phyloP scores from a whole-genome alignment of 176 grass and related monocot species.

The Alopecurus myosuroides region DNA sequence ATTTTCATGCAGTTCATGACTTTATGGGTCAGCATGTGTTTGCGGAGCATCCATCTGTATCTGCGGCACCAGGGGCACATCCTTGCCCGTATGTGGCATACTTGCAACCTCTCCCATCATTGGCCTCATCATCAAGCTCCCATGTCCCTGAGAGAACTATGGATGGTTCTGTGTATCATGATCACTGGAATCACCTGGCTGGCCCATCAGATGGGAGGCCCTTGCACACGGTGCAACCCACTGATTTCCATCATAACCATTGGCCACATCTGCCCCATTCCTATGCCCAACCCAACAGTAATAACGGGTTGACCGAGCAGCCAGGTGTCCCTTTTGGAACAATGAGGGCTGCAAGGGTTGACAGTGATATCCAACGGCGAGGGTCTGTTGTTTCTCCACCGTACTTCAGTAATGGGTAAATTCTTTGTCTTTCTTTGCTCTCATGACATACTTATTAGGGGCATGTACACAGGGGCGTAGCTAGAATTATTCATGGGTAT shows the following conservation, averaged over 20 bases:
- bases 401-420: conserved; percentile 59
- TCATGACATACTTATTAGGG: neutral
- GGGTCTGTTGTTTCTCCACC: conserved; percentile 44
- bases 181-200: conserved; percentile 56
- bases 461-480: neutral
- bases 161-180: conserved; percentile 51
- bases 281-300: conserved; percentile 45
- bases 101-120: conserved; percentile 47
- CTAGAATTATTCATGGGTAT: too few relatives aligned
- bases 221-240: conserved; percentile 37
- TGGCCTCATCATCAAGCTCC: conserved; percentile 46
- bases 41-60: conserved; percentile 46
- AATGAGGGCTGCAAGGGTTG: conserved; percentile 49
- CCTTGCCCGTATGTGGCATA: conserved; percentile 63
- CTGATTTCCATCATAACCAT: conserved; percentile 62
- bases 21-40: conserved; percentile 56
- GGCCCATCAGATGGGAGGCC: conserved; percentile 51
- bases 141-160: conserved; percentile 49
- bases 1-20: conserved; percentile 60
- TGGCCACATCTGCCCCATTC: conserved; percentile 55
- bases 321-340: conserved; percentile 50
- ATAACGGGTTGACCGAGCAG: conserved; percentile 36
- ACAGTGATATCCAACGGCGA: conserved; percentile 44
- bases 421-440: neutral
- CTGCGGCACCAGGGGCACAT: conserved; percentile 46